phyloP scores from a whole-genome alignment of 2,329 filamentous ascomycete species.

The Colletotrichum sp. region DNA sequence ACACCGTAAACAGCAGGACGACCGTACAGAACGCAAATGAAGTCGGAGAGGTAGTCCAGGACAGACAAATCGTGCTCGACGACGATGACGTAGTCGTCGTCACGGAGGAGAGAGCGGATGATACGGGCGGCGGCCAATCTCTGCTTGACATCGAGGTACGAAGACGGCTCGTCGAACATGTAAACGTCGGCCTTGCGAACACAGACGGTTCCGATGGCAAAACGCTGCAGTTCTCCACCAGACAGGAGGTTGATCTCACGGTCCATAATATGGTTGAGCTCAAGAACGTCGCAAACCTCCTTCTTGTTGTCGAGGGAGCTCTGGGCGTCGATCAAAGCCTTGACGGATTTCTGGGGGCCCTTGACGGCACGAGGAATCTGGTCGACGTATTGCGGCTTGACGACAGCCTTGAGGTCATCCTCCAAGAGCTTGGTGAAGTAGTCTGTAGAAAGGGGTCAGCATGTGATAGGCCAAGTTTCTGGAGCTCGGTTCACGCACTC shows the following conservation, averaged over 20 bases:
- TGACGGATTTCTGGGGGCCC: constrained; percentile 79
- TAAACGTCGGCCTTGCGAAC: constrained; percentile 97
- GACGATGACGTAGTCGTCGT: constrained; percentile 95
- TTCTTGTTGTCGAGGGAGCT: constrained; percentile 80
- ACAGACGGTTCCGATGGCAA: constrained; percentile 94
- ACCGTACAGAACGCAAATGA: constrained; percentile 96
- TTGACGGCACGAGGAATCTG: constrained; percentile 95
- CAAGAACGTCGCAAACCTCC: constrained; percentile 82
- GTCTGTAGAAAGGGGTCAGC: constrained; percentile 51
- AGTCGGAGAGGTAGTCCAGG: constrained; percentile 97
- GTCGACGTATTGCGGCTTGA: constrained; percentile 99
- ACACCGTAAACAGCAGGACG: constrained; percentile 97
- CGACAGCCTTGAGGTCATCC: constrained; percentile 95
- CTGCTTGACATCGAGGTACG: constrained; percentile 99
- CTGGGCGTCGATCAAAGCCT: constrained; percentile 77
- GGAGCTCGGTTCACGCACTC: constrained; percentile 63
- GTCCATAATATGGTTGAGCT: constrained; percentile 88
- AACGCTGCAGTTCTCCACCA: constrained; percentile 97
- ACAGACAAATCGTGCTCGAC: constrained; percentile 99
- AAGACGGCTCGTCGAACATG: constrained; percentile 99
- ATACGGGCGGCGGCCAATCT: constrained; percentile 90
- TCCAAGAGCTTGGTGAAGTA: constrained; percentile 99
- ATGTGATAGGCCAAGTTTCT: neutral
- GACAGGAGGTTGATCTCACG: constrained; percentile 91
- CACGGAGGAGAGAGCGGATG: constrained; percentile 87